phyloP scores from a whole-genome alignment of 345 rosid species.

The Bruguiera sexangula region DNA sequence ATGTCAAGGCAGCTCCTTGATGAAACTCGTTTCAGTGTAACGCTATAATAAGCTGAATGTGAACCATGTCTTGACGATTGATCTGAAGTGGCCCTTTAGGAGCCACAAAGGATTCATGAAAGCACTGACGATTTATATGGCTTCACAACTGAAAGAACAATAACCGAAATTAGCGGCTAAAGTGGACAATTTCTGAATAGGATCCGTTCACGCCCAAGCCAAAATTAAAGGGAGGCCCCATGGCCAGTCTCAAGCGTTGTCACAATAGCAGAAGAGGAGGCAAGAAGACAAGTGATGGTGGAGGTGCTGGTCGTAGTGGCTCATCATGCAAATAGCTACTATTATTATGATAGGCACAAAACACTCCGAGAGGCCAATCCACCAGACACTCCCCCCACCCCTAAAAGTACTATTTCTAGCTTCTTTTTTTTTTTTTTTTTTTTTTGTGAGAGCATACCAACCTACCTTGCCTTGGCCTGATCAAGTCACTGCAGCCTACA shows the following conservation, averaged over 20 bases:
- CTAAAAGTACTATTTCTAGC: not conserved
- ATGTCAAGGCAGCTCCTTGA: too few species aligned
- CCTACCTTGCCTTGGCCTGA: not conserved
- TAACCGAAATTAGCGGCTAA: too few species aligned
- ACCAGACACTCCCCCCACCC: not conserved
- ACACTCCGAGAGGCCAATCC: not conserved
- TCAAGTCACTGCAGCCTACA: not conserved
- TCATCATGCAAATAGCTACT: not conserved
- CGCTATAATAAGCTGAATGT: too few species aligned
- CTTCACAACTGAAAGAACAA: too few species aligned
- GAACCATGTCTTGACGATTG: too few species aligned
- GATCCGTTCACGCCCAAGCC: not conserved
- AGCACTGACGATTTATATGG: too few species aligned
- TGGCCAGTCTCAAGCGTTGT: not conserved
- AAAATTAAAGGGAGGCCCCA: conserved; percentile 1
- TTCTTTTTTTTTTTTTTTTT: not conserved
- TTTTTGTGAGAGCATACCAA: not conserved
- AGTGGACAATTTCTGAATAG: not conserved
- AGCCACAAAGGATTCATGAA: too few species aligned
- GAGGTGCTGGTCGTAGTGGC: conserved; percentile 1
- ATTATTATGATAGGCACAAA: not conserved
- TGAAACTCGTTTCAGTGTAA: too few species aligned
- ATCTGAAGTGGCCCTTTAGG: too few species aligned
- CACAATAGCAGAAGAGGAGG: not conserved
- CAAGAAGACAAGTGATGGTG: conserved; percentile 7